phyloP scores from a whole-genome alignment of 495 filamentous ascomycete genomes.

The Aspergillus avenaceus region DNA sequence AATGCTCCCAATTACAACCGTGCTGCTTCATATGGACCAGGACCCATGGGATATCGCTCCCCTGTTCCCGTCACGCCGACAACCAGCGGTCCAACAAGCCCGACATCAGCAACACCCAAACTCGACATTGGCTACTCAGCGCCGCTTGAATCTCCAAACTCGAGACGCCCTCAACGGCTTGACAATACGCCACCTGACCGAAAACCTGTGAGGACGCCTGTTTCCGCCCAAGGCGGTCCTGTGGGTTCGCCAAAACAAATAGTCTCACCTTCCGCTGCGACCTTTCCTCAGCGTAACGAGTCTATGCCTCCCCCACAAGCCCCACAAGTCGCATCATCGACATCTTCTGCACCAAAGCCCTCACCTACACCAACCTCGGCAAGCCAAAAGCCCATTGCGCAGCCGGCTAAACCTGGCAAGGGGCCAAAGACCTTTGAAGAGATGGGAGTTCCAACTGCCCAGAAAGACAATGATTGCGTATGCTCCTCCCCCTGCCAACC shows the following conservation, averaged over 20 bases:
- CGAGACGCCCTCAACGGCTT: conserved; percentile 30
- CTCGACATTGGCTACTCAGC: conserved; percentile 54
- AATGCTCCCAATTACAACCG: conserved; percentile 34
- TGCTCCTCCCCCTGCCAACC: conserved; percentile 28
- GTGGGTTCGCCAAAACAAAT: conserved; percentile 27
- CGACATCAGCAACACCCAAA: conserved; percentile 27
- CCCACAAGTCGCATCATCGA: conserved; percentile 30
- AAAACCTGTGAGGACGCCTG: conserved; percentile 31
- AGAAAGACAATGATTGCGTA: conserved; percentile 87
- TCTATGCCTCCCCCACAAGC: conserved; percentile 30
- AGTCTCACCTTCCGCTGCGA: conserved; percentile 26
- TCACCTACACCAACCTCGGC: conserved; percentile 22
- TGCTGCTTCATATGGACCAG: conserved; percentile 32
- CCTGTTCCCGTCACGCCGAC: conserved; percentile 31
- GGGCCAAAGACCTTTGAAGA: conserved; percentile 97
- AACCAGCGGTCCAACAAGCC: conserved; percentile 27
- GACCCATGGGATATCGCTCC: conserved; percentile 38
- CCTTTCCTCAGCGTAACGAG: conserved; percentile 30
- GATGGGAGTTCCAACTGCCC: conserved; percentile 85
- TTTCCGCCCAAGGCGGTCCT: conserved; percentile 24
- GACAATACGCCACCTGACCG: conserved; percentile 32
- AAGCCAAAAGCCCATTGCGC: conserved; percentile 26
- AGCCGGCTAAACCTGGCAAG: conserved; percentile 47
- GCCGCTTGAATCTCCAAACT: conserved; percentile 39
- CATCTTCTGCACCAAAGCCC: conserved; percentile 12